phyloP scores from a whole-genome alignment of 768 basidiomycete species.

The Mycena latifolia region DNA sequence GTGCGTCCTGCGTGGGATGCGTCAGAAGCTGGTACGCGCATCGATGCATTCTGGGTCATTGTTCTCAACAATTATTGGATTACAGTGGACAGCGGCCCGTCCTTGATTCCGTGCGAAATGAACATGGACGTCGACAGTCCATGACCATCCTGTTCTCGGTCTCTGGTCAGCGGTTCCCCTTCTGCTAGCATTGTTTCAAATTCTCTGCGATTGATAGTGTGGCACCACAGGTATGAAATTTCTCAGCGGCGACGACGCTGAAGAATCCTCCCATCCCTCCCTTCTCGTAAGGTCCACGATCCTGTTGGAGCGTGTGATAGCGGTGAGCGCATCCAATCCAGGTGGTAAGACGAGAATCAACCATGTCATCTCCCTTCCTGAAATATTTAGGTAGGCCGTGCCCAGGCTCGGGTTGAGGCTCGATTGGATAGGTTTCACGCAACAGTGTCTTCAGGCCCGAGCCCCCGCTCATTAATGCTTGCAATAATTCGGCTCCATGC shows the following conservation, averaged over 20 bases:
- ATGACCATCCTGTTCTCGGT: constrained; percentile 13
- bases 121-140: constrained; percentile 11
- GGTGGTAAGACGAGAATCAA: too few relatives aligned
- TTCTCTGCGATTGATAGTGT: not conserved
- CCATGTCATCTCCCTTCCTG: too few relatives aligned
- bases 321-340: constrained; percentile 6
- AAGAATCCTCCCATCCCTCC: constrained; percentile 13
- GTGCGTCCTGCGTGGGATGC: not conserved
- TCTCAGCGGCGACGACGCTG: constrained; percentile 22
- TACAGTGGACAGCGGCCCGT: constrained; percentile 1
- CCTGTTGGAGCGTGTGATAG: constrained; percentile 25
- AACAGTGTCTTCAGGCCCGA: too few relatives aligned
- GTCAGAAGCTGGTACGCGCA: constrained; percentile 12
- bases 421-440: too few relatives aligned
- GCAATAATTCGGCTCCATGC: too few relatives aligned
- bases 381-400: too few relatives aligned
- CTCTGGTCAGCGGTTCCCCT: not conserved
- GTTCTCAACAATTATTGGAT: constrained; percentile 31
- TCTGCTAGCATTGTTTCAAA: not conserved
- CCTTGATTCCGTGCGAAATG: constrained; percentile 8
- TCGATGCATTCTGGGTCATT: constrained; percentile 29
- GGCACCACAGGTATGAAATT: constrained; percentile 24
- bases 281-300: constrained; percentile 25
- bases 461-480: too few relatives aligned
- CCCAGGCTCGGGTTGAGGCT: too few relatives aligned